Conservation (phyloP, 73 alveolate species). For the Blepharisma japonicum region DNA sequence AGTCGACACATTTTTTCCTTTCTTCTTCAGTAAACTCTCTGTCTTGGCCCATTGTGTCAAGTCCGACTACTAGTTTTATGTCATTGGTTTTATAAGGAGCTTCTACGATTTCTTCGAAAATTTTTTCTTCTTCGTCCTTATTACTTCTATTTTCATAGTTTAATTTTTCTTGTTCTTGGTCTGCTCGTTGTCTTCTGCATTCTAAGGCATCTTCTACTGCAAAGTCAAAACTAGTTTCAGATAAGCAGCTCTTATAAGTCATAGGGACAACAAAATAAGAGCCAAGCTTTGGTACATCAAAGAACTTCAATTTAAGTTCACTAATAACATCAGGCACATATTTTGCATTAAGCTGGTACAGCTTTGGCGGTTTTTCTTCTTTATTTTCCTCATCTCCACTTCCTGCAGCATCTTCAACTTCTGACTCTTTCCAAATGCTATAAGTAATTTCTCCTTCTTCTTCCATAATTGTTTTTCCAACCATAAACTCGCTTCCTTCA, state of each 20-base stretch:
- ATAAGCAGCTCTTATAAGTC: constrained; percentile 70
- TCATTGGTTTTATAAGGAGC: constrained; percentile 39
- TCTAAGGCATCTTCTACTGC: constrained; percentile 70
- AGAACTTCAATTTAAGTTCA: constrained; percentile 85
- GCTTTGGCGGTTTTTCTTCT: constrained; percentile 44
- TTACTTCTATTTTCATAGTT: constrained; percentile 33
- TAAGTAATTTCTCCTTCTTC: constrained; percentile 74
- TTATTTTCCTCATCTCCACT: constrained; percentile 41
- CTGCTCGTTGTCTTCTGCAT: constrained; percentile 63
- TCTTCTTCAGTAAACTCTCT: constrained; percentile 68
- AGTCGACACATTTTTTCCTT: constrained; percentile 48
- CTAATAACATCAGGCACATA: constrained; percentile 83
- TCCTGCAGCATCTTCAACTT: constrained; percentile 51
- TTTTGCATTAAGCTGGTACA: constrained; percentile 34
- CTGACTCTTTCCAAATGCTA: constrained; percentile 52
- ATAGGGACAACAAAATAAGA: constrained; percentile 85
- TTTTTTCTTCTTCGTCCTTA: constrained; percentile 43
- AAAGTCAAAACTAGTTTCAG: constrained; percentile 74
- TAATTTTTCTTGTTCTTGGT: constrained; percentile 41
- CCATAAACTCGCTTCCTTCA: constrained; percentile 53
- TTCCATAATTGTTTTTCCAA: constrained; percentile 49
- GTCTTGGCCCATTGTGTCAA: constrained; percentile 93
- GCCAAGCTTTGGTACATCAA: constrained; percentile 90
- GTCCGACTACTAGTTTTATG: constrained; percentile 67
- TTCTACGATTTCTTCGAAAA: constrained; percentile 48